phyloP scores from a whole-genome alignment of 768 basidiomycete genomes.

The Agrocybe praecox region DNA sequence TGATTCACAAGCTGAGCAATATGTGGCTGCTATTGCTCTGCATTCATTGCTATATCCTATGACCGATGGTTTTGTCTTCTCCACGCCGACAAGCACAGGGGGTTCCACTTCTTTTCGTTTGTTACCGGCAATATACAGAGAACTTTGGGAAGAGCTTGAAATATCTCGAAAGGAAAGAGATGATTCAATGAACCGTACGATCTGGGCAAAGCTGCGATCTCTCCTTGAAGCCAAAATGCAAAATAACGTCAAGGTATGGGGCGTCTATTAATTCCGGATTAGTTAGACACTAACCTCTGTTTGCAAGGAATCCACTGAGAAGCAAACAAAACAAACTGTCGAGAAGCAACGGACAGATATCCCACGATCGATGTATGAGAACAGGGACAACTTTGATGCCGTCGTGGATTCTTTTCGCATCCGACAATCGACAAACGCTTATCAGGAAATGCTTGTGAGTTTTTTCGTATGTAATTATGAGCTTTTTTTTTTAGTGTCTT shows the following conservation, averaged over 20 bases:
- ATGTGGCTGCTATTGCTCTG: constrained; percentile 83
- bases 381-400: constrained; percentile 42
- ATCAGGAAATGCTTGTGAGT: constrained; percentile 89
- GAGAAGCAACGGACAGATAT: constrained; percentile 4
- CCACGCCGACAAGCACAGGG: constrained; percentile 44
- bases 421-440: constrained; percentile 64
- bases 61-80: constrained; percentile 64
- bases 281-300: not conserved
- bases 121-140: constrained; percentile 82
- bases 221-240: constrained; percentile 69
- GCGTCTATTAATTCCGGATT: not conserved
- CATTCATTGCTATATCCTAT: constrained; percentile 73
- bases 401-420: constrained; percentile 55
- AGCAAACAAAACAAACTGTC: constrained; percentile 13
- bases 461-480: not conserved
- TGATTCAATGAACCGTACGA: constrained; percentile 61
- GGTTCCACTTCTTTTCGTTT: constrained; percentile 71
- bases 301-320: constrained; percentile 14
- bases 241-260: constrained; percentile 39
- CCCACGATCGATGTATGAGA: constrained; percentile 2
- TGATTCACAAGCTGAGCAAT: constrained; percentile 84
- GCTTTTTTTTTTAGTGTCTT: constrained; percentile 2
- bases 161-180: constrained; percentile 56
- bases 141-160: constrained; percentile 93
- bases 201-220: constrained; percentile 70